Base-by-base conservation (phyloP, 2,329 filamentous ascomycete genomes). In the Rhinocladiella similis region DNA sequence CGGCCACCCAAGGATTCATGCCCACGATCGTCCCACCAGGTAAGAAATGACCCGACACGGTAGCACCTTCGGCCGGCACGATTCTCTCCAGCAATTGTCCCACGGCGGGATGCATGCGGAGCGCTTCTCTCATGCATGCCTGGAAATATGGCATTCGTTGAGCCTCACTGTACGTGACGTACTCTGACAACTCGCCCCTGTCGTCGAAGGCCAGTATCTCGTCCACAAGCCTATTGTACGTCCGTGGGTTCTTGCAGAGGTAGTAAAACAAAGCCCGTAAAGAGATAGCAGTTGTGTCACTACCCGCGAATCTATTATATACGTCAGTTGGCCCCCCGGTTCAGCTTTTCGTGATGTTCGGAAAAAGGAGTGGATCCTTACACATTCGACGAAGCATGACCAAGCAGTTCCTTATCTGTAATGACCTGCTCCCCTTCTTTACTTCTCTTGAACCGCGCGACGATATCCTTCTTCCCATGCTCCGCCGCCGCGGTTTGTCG, bases 31-130 rank as follows among this genome's bases (percentile, higher is more conserved):
- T 63, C 2, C 63, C 61, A 20, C 22, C 52, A 1, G 71, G 70
- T 14, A 75, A 66, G 35, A 62, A 69, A 1, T 61, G 36, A 1
- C 68, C 69, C 1, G 63, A 59, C 4, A 70, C 61, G 10, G 50
- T 61, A 1, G 50, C 48, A 2, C 67, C 67, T 22, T 56, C 90
- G 66, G 90, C 88, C 14, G 63, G 63, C 2, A 65, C 82, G 59
- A 18, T 67, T 65, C 29, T 56, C 71, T 92, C 89, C 47, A 69
- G 54, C 12, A 64, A 53, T 13, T 67, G 50, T 12, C 59, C 67
- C 25, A 65, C 60, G 18, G 61, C 65, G 1, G 67, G 66, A 25
- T 63, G 61, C 56, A 63, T 57, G 2, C 61, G 59, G 27, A 60
- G 18, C 6, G 56, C 59, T 45, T 63, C 61, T 19, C 55, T 53